Evolutionary conservation across 768 basidiomycete species (phyloP).

Genomic region (Megacollybia marginata): DNA sequence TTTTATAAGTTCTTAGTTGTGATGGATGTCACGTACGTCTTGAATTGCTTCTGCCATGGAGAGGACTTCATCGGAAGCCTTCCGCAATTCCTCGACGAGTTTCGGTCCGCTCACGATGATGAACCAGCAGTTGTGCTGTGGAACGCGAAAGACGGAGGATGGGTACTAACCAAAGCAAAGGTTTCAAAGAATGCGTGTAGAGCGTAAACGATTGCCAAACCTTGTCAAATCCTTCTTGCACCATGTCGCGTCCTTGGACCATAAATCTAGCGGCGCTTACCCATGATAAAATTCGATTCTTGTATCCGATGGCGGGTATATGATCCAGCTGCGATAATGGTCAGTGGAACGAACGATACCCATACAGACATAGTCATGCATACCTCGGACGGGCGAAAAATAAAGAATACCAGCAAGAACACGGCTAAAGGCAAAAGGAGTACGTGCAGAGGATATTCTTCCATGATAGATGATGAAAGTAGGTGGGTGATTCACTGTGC

Average conservation of each 20-base stretch:
- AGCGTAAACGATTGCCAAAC: too few relatives aligned
- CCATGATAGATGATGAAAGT: too few relatives aligned
- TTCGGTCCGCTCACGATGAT: constrained; percentile 22
- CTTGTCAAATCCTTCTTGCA: too few relatives aligned
- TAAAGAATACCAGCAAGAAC: too few relatives aligned
- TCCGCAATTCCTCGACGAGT: constrained; percentile 25
- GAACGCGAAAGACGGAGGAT: constrained; percentile 13
- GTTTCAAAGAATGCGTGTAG: too few relatives aligned
- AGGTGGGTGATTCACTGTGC: too few relatives aligned
- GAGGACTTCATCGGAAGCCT: constrained; percentile 21
- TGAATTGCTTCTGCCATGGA: constrained; percentile 8
- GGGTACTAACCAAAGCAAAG: constrained; percentile 3
- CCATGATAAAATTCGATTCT: constrained; percentile 23
- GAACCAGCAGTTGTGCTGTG: constrained; percentile 20
- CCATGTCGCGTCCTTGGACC: neutral
- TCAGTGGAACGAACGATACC: constrained; percentile 2
- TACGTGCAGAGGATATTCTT: too few relatives aligned
- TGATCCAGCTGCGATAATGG: constrained; percentile 7
- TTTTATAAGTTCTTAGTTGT: constrained; percentile 4
- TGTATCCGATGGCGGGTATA: constrained; percentile 26
- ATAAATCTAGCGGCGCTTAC: constrained; percentile 18
- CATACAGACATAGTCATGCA: too few relatives aligned
- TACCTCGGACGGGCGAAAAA: too few relatives aligned
- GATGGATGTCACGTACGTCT: neutral
- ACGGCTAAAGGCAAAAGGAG: too few relatives aligned